These are phyloP conservation scores for Leptographium wingfieldii DNA, from an alignment of 2,329 filamentous ascomycete species.

Conservation along the genomic window DNA sequence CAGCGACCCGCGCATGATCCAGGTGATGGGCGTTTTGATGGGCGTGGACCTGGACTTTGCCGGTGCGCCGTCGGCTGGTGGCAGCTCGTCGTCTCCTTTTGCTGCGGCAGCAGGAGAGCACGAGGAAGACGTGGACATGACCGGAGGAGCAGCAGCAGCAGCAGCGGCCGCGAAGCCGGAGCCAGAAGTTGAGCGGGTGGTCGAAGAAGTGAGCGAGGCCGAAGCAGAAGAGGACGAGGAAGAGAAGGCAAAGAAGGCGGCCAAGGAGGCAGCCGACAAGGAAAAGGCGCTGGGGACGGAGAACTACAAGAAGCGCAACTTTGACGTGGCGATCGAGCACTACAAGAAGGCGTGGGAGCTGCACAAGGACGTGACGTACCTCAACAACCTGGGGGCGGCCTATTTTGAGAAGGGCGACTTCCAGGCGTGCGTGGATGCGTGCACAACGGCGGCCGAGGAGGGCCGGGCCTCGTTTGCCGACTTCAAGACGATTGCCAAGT, in stretches of 20 bases:
- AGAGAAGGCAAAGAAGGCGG: constrained; percentile 68
- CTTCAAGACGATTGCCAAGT: constrained; percentile 97
- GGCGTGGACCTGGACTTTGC: constrained; percentile 79
- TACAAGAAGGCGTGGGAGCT: constrained; percentile 92
- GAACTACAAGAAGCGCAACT: constrained; percentile 96
- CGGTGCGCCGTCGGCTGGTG: constrained; percentile 13
- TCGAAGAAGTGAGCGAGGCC: constrained; percentile 43
- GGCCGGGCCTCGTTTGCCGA: constrained; percentile 83
- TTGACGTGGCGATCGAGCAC: constrained; percentile 87
- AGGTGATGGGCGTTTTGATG: constrained; percentile 86
- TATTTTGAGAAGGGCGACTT: constrained; percentile 96
- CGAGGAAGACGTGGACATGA: constrained; percentile 68
- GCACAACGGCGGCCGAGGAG: constrained; percentile 79
- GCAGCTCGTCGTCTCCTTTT: constrained; percentile 17
- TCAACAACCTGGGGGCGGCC: constrained; percentile 91
- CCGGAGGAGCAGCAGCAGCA: constrained; percentile 16
- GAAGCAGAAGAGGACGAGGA: constrained; percentile 69
- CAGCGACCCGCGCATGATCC: constrained; percentile 80
- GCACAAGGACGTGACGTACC: constrained; percentile 92
- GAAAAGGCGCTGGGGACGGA: constrained; percentile 91
- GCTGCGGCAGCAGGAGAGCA: constrained; percentile 24
- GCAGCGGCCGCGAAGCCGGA: background rate
- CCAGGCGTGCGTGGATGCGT: constrained; percentile 72
- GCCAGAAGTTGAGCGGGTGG: constrained; percentile 27
- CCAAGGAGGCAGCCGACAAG: constrained; percentile 84